These are phyloP conservation scores for Syzygium syzygioides DNA, from an alignment of 441 rosid genomes.

Conservation along the genomic window DNA sequence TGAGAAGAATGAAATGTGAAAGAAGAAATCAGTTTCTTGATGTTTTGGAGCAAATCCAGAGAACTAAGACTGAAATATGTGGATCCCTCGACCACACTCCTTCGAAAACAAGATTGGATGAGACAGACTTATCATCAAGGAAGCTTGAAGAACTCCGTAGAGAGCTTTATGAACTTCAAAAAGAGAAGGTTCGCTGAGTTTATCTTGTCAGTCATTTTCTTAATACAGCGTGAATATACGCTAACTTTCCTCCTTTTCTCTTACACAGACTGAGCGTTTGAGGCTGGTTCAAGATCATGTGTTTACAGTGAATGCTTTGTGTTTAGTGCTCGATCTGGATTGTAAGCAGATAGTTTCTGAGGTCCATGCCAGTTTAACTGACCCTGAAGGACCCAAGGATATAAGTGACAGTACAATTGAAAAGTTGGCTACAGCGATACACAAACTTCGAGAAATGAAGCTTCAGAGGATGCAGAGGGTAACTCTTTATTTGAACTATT, in stretches of 20 bases:
- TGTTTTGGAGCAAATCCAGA: conserved; percentile 50
- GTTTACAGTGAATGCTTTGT: conserved; percentile 43
- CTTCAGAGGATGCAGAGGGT: conserved; percentile 95
- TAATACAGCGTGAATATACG: background rate
- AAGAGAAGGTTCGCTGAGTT: conserved; percentile 52
- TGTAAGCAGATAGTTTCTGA: conserved; percentile 47
- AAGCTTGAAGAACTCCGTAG: conserved; percentile 83
- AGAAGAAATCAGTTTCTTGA: conserved; percentile 73
- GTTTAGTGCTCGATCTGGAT: conserved; percentile 83
- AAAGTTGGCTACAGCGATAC: conserved; percentile 42
- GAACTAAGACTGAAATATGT: conserved; percentile 48
- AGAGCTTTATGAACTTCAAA: conserved; percentile 70
- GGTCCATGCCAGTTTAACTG: conserved; percentile 51
- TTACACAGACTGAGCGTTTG: conserved; percentile 63
- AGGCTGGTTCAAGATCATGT: conserved; percentile 66
- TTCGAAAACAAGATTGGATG: conserved; percentile 38
- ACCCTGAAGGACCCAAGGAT: conserved; percentile 49
- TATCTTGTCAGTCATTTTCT: conserved; percentile 3
- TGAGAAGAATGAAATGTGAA: conserved; percentile 64
- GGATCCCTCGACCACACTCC: conserved; percentile 28
- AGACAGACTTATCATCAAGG: conserved; percentile 71
- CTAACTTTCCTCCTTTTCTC: conserved; percentile 1
- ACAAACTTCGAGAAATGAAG: conserved; percentile 67
- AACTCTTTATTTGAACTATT: background rate
- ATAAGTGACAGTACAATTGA: conserved; percentile 60